Base-by-base conservation (phyloP, 495 filamentous ascomycete genomes). In the Aspergillus homomorphus region DNA sequence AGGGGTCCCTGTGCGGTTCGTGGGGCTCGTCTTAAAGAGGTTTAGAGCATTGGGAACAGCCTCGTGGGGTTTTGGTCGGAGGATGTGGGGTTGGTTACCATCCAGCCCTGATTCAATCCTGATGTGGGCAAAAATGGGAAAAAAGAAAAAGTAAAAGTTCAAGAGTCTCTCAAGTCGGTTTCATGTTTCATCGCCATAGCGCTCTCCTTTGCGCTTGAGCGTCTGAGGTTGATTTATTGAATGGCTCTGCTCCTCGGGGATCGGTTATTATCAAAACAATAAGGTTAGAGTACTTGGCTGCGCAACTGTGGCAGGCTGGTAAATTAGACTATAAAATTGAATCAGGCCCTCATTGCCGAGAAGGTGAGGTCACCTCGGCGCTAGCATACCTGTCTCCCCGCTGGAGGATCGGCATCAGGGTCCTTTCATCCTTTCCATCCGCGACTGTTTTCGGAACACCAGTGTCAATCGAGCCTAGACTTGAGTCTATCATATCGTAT, bases 51-150 rank as follows among this genome's bases (percentile, higher is more conserved):
- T 38, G 33, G 15, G 33, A 58, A 55, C 53, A 61, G 62, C 62
- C 65, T 67, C 65, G 60, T 67, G 65, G 65, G 42, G 61, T 51
- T 45, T 64, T 38, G 8, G 33, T 38, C 33, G 33, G 7, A 38
- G 33, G 33, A 38, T 38, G 65, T 64, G 65, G 65, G 60, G 65
- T 62, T 55, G n/a, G n/a, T n/a, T n/a, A n/a, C n/a, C n/a, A n/a
- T n/a, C 42, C 54, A 38, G 53, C 60, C 57, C 60, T 66, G 57
- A 44, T 24, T 60, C 56, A 28, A 9, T 55, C 56, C 53, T 61
- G 58, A 59, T 38, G n/a, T n/a, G n/a, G n/a, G n/a, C n/a, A n/a
- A n/a, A n/a, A n/a, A n/a, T n/a, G n/a, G n/a, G n/a, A n/a, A n/a
- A n/a, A n/a, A n/a, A n/a, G n/a, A n/a, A n/a, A n/a, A n/a, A n/a